Evolutionary conservation across 768 basidiomycete species (phyloP).

Genomic region (Crucibulum laeve): DNA sequence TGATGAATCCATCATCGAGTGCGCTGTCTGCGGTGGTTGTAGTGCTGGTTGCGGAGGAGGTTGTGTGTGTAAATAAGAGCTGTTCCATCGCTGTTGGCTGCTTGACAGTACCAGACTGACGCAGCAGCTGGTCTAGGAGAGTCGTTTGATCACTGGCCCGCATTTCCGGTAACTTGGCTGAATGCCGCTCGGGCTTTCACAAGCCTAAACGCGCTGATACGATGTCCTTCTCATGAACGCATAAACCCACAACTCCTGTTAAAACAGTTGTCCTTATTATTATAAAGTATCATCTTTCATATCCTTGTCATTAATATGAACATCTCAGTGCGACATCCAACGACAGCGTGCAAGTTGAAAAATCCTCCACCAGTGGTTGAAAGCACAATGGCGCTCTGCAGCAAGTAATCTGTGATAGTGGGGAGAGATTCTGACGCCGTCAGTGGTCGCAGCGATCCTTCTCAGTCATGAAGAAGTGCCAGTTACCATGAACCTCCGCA

Average conservation of each 20-base stretch:
- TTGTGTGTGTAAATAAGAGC: slow-evolving; percentile 26
- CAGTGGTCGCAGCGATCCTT: too few relatives aligned
- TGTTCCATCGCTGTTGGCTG: slow-evolving; percentile 31
- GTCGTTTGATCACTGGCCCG: too few relatives aligned
- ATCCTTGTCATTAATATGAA: slow-evolving; percentile 3
- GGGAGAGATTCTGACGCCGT: slow-evolving; percentile 4
- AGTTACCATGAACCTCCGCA: slow-evolving; percentile 6
- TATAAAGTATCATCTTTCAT: slow-evolving; percentile 1
- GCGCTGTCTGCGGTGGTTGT: slow-evolving; percentile 27
- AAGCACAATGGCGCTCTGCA: neutral
- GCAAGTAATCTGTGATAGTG: slow-evolving; percentile 3
- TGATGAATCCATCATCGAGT: too few relatives aligned
- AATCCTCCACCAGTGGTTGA: slow-evolving; percentile 6
- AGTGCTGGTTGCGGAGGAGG: too few relatives aligned
- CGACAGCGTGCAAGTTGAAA: slow-evolving; percentile 8
- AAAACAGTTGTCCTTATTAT: neutral
- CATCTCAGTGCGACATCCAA: slow-evolving; percentile 5
- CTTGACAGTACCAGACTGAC: slow-evolving; percentile 45
- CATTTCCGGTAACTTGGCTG: too few relatives aligned
- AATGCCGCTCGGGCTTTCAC: too few relatives aligned
- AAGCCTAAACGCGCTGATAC: slow-evolving; percentile 54
- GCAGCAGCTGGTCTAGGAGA: slow-evolving; percentile 46
- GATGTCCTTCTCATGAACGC: slow-evolving; percentile 1
- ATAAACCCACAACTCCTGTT: neutral
- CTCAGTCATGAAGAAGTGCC: slow-evolving; percentile 1